phyloP scores from a whole-genome alignment of 2,329 filamentous ascomycete genomes.

The Alternaria rosae region DNA sequence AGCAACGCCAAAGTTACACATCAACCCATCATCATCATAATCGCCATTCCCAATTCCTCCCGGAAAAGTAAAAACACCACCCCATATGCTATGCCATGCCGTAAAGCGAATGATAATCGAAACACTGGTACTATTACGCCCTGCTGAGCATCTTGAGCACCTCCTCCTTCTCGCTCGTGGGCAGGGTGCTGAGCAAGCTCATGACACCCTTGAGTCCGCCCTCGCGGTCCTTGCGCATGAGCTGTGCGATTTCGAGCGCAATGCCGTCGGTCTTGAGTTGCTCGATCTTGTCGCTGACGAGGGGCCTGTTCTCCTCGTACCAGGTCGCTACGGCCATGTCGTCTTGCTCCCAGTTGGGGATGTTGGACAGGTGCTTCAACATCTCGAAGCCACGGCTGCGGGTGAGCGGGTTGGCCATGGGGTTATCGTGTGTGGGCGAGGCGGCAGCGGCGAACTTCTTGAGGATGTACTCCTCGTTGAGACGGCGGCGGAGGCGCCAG shows the following conservation, averaged over 20 bases:
- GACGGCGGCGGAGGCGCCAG: conserved; percentile 95
- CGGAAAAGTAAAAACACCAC: conserved; percentile 7
- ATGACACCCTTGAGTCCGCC: conserved; percentile 84
- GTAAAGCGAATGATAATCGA: conserved; percentile 12
- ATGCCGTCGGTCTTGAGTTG: conserved; percentile 78
- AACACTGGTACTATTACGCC: conserved; percentile 40
- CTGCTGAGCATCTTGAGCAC: conserved; percentile 66
- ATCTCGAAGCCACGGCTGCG: conserved; percentile 75
- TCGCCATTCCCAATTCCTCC: conserved; percentile 3
- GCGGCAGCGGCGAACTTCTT: conserved; percentile 75
- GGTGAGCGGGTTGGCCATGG: conserved; percentile 51
- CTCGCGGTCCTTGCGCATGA: conserved; percentile 71
- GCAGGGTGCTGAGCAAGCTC: conserved; percentile 84
- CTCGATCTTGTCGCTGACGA: conserved; percentile 84
- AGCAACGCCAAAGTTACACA: conserved; percentile 19
- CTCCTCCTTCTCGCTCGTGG: conserved; percentile 86
- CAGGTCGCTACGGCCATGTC: conserved; percentile 88
- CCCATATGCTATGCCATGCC: conserved; percentile 12
- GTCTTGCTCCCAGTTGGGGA: conserved; percentile 77
- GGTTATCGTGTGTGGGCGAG: conserved; percentile 50
- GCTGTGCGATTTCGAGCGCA: conserved; percentile 71
- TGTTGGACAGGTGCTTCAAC: conserved; percentile 82
- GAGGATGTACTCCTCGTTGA: conserved; percentile 97
- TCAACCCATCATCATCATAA: too few relatives aligned
- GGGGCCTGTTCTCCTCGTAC: conserved; percentile 95